Evolutionary conservation across 768 basidiomycete genomes (phyloP), one percentile per base, ranked within the genome.

Genomic region (Polyporus arcularius): DNA sequence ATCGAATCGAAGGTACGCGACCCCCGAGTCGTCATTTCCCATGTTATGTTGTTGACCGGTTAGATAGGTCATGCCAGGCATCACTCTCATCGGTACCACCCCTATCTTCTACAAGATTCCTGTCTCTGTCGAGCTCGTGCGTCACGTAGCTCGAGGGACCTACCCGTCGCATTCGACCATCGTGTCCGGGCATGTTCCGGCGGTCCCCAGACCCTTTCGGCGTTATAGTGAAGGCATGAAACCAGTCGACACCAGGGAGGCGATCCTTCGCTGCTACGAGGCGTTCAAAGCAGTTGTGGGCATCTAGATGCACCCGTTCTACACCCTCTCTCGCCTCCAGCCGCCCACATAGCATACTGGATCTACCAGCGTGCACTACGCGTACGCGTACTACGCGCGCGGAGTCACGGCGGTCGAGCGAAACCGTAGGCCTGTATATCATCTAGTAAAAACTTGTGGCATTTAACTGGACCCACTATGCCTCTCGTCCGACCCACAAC

Each of bases 61-160:
- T 4, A 32, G 15, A 39, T 54, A 51, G 45, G 38, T 58, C 15
- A 67, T 71, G 18, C 61, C 70, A 1, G 63, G 70, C n/a, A 69
- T 71, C 45, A 57, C 58, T 21, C 55, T 71, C 66, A 32, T 31
- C 11, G 68, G 68, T 15, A 69, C 68, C 45, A 45, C 70, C 66
- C 38, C 46, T 48, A 65, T 43, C 11, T 70, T 71, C 59, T 72
- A 70, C 61, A 66, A 68, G 51, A 61, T 72, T 42, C 68, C 61
- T 9, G 65, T 72, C 53, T 65, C 70, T 7, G 35, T 18, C 11
- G 53, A 63, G 16, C 67, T 72, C 26, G 30, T 32, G 26, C 56
- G 28, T 39, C 18, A n/a, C 53, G 68, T 55, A 12, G 8, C 26
- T 41, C 48, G 15, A 59, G 64, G 41, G 4, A 40, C 18, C 67